Percentiles rank a stretch among this genome's conserved stretches.
Conservation (phyloP, 495 filamentous ascomycete species). For the Parmelia sp. region DNA sequence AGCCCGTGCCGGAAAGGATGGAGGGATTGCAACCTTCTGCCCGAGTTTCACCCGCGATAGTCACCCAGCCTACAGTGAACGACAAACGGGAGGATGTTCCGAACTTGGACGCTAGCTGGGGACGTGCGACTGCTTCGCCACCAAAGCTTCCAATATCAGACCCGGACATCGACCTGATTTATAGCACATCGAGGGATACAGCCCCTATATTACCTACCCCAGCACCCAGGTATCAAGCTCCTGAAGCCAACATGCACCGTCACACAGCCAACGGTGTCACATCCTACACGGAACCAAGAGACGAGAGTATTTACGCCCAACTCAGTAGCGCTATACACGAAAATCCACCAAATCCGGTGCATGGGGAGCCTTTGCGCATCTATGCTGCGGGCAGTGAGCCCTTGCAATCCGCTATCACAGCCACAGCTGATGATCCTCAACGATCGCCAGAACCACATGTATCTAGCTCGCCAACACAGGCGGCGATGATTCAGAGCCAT, state of each 20-base stretch:
- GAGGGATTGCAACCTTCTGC: background rate
- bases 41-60: background rate
- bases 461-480: background rate
- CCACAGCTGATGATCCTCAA: background rate
- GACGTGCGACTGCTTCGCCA: conserved; percentile 4
- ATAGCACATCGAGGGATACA: conserved; percentile 3
- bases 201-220: background rate
- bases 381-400: conserved; percentile 21
- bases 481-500: background rate
- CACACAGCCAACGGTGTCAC: background rate
- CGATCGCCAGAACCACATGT: background rate
- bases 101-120: background rate
- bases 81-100: background rate
- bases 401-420: background rate
- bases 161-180: background rate
- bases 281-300: conserved; percentile 2
- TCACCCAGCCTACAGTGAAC: background rate
- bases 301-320: conserved; percentile 11
- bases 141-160: conserved; percentile 3
- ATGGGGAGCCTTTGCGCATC: conserved; percentile 3
- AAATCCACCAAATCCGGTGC: too few relatives aligned
- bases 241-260: conserved; percentile 12
- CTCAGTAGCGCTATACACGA: conserved; percentile 4
- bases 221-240: conserved; percentile 4
- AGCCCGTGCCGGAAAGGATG: background rate